phyloP scores from a whole-genome alignment of 2,329 filamentous ascomycete species.

The Aureobasidium vineae region DNA sequence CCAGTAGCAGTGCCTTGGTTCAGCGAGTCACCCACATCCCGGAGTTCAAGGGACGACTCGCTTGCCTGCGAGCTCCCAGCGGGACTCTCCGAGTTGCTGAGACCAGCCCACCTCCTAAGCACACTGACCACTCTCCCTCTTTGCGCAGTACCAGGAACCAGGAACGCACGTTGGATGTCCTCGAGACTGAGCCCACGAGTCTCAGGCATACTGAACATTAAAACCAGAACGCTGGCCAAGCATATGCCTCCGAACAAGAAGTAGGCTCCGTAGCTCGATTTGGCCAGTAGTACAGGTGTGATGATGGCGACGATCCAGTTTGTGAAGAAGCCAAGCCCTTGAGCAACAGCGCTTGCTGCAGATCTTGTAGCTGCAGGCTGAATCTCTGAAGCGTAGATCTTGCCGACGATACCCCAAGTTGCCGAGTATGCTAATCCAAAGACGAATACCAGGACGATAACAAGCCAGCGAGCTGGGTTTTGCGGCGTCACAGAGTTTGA shows the following conservation, averaged over 20 bases:
- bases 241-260: constrained; percentile 37
- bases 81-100: background rate
- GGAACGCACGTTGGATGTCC: constrained; percentile 26
- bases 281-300: constrained; percentile 51
- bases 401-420: constrained; percentile 56
- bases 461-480: constrained; percentile 46
- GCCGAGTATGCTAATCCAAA: constrained; percentile 49
- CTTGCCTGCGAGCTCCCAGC: background rate
- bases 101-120: constrained; percentile 7
- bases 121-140: constrained; percentile 11
- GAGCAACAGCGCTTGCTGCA: constrained; percentile 53
- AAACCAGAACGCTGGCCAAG: constrained; percentile 22
- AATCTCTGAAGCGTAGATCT: constrained; percentile 58
- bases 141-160: background rate
- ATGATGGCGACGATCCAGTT: constrained; percentile 44
- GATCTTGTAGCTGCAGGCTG: constrained; percentile 55
- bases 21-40: background rate
- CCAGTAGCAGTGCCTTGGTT: background rate
- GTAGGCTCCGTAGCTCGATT: constrained; percentile 39
- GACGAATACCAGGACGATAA: constrained; percentile 51
- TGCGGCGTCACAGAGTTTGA: constrained; percentile 24
- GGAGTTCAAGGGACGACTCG: background rate
- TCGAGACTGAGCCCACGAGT: constrained; percentile 27
- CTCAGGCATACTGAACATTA: constrained; percentile 27
- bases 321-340: constrained; percentile 52